Evolutionary conservation across 805 yeast genomes (phyloP).

Genomic region (Metschnikowia peoriensis): DNA sequence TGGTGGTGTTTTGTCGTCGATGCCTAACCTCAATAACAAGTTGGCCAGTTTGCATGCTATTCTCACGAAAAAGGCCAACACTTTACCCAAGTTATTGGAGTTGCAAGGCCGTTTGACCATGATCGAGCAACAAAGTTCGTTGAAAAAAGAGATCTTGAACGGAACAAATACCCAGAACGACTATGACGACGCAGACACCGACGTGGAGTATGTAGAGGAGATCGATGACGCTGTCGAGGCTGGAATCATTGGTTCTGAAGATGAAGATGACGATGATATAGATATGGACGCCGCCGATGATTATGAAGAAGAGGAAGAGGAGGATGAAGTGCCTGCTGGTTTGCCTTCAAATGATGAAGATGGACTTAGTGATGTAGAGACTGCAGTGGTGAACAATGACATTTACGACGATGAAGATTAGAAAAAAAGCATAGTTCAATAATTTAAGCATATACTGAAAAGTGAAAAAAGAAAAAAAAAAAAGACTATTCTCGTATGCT

Average conservation of each 20-base stretch:
- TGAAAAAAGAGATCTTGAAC: conserved; percentile 39
- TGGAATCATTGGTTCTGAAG: conserved; percentile 20
- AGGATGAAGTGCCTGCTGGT: conserved; percentile 15
- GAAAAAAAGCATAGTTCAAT: neutral
- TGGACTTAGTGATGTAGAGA: conserved; percentile 20
- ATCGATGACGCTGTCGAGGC: conserved; percentile 47
- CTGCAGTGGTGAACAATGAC: conserved; percentile 17
- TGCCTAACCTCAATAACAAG: conserved; percentile 43
- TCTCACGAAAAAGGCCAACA: conserved; percentile 46
- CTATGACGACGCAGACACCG: conserved; percentile 41
- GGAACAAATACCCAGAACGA: conserved; percentile 21
- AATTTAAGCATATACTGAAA: neutral
- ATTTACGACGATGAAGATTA: conserved; percentile 14
- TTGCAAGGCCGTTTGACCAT: conserved; percentile 49
- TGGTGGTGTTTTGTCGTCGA: conserved; percentile 48
- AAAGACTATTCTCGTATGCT: no score
- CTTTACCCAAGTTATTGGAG: conserved; percentile 50
- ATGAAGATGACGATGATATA: conserved; percentile 13
- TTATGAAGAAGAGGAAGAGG: conserved; percentile 10
- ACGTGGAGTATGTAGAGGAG: conserved; percentile 73
- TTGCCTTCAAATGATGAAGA: conserved; percentile 18
- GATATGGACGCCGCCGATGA: conserved; percentile 10
- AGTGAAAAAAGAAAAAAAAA: no score
- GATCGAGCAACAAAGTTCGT: conserved; percentile 43
- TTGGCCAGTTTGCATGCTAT: conserved; percentile 47